Conservation (phyloP, 1,284 basidiomycete species). For the Ceratorhiza oryzae-sativae region DNA sequence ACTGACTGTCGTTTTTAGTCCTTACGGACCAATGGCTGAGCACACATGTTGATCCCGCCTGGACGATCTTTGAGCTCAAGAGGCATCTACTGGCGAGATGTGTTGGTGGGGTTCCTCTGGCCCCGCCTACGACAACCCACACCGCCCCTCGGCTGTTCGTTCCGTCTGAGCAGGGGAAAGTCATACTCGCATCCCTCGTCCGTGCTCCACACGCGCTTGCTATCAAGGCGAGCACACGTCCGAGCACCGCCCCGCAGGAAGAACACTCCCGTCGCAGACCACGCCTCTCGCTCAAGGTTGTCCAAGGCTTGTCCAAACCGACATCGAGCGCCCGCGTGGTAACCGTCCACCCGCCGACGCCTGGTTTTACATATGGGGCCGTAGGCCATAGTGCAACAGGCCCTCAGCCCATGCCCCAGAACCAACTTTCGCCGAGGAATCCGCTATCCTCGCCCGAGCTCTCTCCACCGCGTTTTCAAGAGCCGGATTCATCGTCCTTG, state of each 20-base stretch:
- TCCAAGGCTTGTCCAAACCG: constrained; percentile 14
- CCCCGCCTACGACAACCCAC: neutral
- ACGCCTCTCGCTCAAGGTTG: constrained; percentile 24
- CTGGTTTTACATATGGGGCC: neutral
- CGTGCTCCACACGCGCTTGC: neutral
- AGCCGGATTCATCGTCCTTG: neutral
- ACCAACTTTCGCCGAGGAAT: constrained; percentile 8
- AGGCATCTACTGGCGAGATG: constrained; percentile 17
- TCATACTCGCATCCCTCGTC: constrained; percentile 1
- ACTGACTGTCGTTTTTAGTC: neutral
- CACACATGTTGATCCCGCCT: constrained; percentile 15
- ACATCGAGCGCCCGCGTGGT: neutral
- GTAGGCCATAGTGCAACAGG: neutral
- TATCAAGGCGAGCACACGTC: constrained; percentile 13
- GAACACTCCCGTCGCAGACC: constrained; percentile 5
- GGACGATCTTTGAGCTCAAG: constrained; percentile 30
- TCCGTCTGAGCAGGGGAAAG: neutral
- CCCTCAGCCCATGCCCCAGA: neutral
- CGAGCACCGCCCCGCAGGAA: constrained; percentile 24
- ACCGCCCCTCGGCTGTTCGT: constrained; percentile 3
- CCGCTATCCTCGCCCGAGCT: constrained; percentile 23
- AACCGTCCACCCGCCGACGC: constrained; percentile 16
- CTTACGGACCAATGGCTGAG: constrained; percentile 28
- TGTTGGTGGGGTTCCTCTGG: constrained; percentile 15
- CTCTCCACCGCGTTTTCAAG: constrained; percentile 14